phyloP scores from a whole-genome alignment of 1,139 yeast species.

The Pichia sp. region DNA sequence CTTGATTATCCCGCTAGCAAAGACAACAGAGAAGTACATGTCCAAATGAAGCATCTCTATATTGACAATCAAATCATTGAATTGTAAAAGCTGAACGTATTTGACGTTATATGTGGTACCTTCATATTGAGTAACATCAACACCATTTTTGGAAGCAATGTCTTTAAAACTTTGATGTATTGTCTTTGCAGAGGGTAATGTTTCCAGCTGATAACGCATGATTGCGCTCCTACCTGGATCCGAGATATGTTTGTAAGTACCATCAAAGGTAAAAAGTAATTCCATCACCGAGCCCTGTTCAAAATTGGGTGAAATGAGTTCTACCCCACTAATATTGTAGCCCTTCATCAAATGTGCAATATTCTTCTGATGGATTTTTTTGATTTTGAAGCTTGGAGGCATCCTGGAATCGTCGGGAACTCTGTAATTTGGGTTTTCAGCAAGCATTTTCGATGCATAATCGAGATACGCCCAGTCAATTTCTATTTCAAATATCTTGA shows the following conservation, averaged over 20 bases:
- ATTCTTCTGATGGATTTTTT: slow-evolving; percentile 17
- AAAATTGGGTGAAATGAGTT: slow-evolving; percentile 39
- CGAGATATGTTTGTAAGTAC: not conserved
- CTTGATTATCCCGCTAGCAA: slow-evolving; percentile 38
- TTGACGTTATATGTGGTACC: slow-evolving; percentile 9
- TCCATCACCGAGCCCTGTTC: slow-evolving; percentile 17
- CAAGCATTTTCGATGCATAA: slow-evolving; percentile 42
- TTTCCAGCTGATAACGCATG: slow-evolving; percentile 33
- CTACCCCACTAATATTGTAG: slow-evolving; percentile 27
- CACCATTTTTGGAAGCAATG: slow-evolving; percentile 18
- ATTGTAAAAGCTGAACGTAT: slow-evolving; percentile 17
- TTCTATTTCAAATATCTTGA: slow-evolving; percentile 40
- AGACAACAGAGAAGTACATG: slow-evolving; percentile 27
- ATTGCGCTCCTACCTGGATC: slow-evolving; percentile 25
- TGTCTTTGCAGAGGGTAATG: slow-evolving; percentile 11
- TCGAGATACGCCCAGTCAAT: slow-evolving; percentile 59
- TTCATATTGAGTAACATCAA: slow-evolving; percentile 7
- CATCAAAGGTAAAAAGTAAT: slow-evolving; percentile 7
- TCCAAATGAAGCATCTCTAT: slow-evolving; percentile 24
- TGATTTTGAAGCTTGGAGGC: slow-evolving; percentile 19
- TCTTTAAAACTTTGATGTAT: slow-evolving; percentile 23
- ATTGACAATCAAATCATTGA: slow-evolving; percentile 22
- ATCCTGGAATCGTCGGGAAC: slow-evolving; percentile 40
- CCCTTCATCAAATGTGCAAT: slow-evolving; percentile 16
- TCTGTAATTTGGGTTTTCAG: slow-evolving; percentile 43